Conservation (phyloP, 2,329 filamentous ascomycete species). For the Parasarocladium wereldwijsianum region DNA sequence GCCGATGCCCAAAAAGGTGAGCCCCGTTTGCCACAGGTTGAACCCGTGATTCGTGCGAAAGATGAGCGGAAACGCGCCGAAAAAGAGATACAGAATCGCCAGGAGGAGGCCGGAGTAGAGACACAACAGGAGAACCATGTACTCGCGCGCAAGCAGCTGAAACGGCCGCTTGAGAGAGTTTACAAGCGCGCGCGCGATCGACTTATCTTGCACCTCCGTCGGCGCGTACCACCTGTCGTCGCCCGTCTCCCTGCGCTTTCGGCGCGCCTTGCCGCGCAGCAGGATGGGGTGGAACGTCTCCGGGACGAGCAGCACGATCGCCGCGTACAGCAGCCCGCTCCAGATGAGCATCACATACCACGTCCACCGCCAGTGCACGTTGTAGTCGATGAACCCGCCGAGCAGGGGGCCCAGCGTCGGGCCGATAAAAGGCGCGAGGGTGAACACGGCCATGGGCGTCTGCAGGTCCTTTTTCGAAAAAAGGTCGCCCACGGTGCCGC, state of each 20-base stretch:
- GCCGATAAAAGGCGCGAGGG: conserved; percentile 49
- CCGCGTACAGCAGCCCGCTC: conserved; percentile 47
- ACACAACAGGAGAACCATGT: conserved; percentile 74
- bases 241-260: conserved; percentile 59
- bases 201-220: conserved; percentile 57
- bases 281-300: conserved; percentile 78
- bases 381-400: conserved; percentile 73
- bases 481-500: conserved; percentile 73
- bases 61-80: conserved; percentile 73
- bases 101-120: conserved; percentile 73
- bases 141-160: conserved; percentile 65
- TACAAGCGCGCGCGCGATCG: conserved; percentile 46
- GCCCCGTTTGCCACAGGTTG: conserved; percentile 63
- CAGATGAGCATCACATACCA: conserved; percentile 80
- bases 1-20: conserved; percentile 61
- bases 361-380: conserved; percentile 63
- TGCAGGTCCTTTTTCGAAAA: conserved; percentile 56
- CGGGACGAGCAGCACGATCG: conserved; percentile 60
- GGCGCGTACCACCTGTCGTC: conserved; percentile 63
- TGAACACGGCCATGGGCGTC: conserved; percentile 72
- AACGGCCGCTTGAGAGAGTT: conserved; percentile 54
- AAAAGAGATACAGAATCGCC: conserved; percentile 81
- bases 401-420: conserved; percentile 44
- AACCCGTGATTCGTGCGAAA: conserved; percentile 64
- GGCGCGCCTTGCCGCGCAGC: conserved; percentile 55